Base-by-base conservation (phyloP, 169 alveolate species). In the Plasmodium billcollinsi region DNA sequence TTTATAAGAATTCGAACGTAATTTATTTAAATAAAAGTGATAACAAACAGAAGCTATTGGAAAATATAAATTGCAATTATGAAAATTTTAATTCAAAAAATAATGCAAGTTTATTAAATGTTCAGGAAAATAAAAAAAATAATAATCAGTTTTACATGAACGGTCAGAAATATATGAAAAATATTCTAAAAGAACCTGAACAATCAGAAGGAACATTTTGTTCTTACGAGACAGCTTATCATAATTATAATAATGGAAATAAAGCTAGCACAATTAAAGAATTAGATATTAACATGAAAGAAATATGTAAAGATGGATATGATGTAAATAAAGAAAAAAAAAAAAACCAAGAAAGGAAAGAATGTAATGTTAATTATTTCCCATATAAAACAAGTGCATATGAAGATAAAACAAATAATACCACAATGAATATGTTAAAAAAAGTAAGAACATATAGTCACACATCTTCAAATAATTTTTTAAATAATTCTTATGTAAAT, bases 371-470 rank as follows among this genome's bases (percentile, higher is more conserved):
- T 39, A 56, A 56, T 18, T 56, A 56, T 56, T 14, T 18, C 15
- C 21, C 65, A 56, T 18, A 7, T 18, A 73, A 15, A 56, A 52
- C 18, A 73, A 73, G 39, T 54, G 59, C 43, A 56, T 67, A 29
- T 39, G 20, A 63, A 18, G 76, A 47, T 21, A 50, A 78, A 78
- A 80, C 39, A 54, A 29, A 78, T 39, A 58, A 15, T 29, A 52
- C 63, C 54, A 15, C 52, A 54, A 80, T 67, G 61, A 63, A 80
- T 52, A 33, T 67, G 62, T 39, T 80, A 80, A 80, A 80, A 80
- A 80, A 80, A 54, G 14, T 43, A 67, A 70, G 78, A 29, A 5
- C 39, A 56, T 80, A 33, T 71, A 49, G 69, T 49, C 72, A 80
- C 33, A 45, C 39, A n/a, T 45, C 83, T 67, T 56, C 90, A 66